phyloP scores from a whole-genome alignment of 768 basidiomycete genomes.

The Suillus fuscotomentosus region DNA sequence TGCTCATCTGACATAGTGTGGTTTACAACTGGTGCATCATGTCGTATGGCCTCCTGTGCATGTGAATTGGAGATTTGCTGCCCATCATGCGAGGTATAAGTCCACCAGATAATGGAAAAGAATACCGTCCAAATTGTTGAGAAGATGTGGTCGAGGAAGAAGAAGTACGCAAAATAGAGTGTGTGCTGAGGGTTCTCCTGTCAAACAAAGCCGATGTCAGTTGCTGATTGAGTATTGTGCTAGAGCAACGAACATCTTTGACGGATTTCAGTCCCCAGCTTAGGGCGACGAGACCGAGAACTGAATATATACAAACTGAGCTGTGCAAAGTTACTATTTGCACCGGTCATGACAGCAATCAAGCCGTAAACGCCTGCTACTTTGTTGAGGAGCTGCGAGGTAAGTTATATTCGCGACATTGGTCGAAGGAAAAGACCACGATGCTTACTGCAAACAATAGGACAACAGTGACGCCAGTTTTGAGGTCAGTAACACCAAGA shows the following conservation, averaged over 20 bases:
- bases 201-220: neutral
- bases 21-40: slow-evolving; percentile 44
- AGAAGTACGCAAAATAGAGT: slow-evolving; percentile 89
- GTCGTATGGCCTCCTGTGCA: slow-evolving; percentile 86
- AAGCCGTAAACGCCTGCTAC: slow-evolving; percentile 97
- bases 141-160: slow-evolving; percentile 88
- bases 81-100: slow-evolving; percentile 90
- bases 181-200: slow-evolving; percentile 89
- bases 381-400: slow-evolving; percentile 83
- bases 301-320: slow-evolving; percentile 92
- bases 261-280: slow-evolving; percentile 89
- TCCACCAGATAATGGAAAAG: slow-evolving; percentile 90
- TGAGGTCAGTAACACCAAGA: slow-evolving; percentile 86
- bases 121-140: slow-evolving; percentile 90
- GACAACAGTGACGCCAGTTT: slow-evolving; percentile 87
- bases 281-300: slow-evolving; percentile 73
- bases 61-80: slow-evolving; percentile 73
- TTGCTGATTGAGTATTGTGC: slow-evolving; percentile 7
- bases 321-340: slow-evolving; percentile 92
- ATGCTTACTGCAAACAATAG: slow-evolving; percentile 82
- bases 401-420: slow-evolving; percentile 11
- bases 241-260: slow-evolving; percentile 60
- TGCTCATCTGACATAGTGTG: slow-evolving; percentile 62
- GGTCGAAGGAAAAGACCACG: neutral
- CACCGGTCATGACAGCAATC: slow-evolving; percentile 85